These are phyloP conservation scores for Cryphonectria carpinicola DNA, from an alignment of 2,329 filamentous ascomycete species.

Conservation along the genomic window DNA sequence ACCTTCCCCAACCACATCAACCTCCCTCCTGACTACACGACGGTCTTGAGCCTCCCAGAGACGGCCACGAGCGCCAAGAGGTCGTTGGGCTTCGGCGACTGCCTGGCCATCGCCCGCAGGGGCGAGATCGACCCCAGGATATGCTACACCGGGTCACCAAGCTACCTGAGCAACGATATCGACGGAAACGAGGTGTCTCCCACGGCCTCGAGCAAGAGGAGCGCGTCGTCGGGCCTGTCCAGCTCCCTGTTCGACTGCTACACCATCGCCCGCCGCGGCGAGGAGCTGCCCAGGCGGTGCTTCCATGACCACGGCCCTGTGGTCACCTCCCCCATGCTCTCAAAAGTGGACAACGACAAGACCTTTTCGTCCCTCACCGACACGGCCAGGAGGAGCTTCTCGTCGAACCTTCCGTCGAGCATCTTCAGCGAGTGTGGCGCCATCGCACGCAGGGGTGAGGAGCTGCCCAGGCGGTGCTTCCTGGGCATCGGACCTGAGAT, in stretches of 20 bases:
- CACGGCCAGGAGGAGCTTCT: neutral
- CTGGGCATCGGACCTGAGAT: neutral
- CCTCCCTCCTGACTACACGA: neutral
- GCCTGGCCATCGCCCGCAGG: no score
- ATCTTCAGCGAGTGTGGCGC: neutral
- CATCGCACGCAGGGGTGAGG: neutral
- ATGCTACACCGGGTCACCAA: no score
- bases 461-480: neutral
- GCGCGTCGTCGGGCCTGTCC: neutral
- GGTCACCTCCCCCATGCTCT: neutral
- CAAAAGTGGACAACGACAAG: no score
- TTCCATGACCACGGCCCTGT: neutral
- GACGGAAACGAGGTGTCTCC: no score
- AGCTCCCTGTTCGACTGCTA: neutral
- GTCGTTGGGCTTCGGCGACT: neutral
- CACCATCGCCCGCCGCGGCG: neutral
- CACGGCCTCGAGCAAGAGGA: conserved; percentile 5
- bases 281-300: neutral
- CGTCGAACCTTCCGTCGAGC: neutral
- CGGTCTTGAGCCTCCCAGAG: neutral
- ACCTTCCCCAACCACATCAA: neutral
- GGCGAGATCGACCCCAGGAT: no score
- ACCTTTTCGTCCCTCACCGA: no score
- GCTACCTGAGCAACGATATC: no score
- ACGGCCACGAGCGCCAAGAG: neutral